Evolutionary conservation across 192 early-diverging fungal species (phyloP), one percentile per base, ranked within the genome.

Genomic region (Phlyctochytrium arcticum): DNA sequence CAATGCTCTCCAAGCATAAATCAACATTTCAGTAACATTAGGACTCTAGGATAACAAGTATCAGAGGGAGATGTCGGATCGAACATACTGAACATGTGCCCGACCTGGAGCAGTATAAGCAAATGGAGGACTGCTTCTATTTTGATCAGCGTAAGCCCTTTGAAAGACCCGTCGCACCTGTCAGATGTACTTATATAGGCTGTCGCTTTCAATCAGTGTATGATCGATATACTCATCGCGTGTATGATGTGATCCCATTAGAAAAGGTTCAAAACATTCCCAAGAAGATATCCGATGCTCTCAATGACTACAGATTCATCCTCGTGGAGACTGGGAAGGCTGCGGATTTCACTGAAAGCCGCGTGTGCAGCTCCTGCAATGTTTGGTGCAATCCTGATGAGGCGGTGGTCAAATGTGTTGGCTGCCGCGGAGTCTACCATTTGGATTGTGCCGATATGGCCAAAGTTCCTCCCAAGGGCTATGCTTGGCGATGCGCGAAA

Each of bases 201-300:
- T 53, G 15, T 2, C 34, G 6, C 27, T 23, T 51, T 65, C 37
- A n/a, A 65, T 49, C 57, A 76, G 75, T 96, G 17, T 96, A 92
- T 61, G 94, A 96, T 70, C 85, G 92, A 30, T 94, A 91, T 76
- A 95, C 88, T 26, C 86, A 88, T 34, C 87, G 92, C 6, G 73
- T 91, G 9, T 94, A 92, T 71, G 94, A 96, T 61, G 90, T 94
- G 10, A 67, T 94, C 3, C 91, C 94, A 0, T 80, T 90, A 24
- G 78, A 85, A 24, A 74, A 84, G 24, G 88, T 92, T 36, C 88
- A 84, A 35, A 93, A 93, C 53, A 82, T 92, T 15, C 92, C 94
- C 27, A 75, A 75, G 4, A 80, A 91, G 44, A 83, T 93, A 15
- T 70, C 83, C 24, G 73, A 78, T 23, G 83, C 85, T 50, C 77